Evolutionary conservation across 1,284 basidiomycete genomes (phyloP), one percentile per base, ranked within the genome.

Genomic region (Moniliophthora roreri): DNA sequence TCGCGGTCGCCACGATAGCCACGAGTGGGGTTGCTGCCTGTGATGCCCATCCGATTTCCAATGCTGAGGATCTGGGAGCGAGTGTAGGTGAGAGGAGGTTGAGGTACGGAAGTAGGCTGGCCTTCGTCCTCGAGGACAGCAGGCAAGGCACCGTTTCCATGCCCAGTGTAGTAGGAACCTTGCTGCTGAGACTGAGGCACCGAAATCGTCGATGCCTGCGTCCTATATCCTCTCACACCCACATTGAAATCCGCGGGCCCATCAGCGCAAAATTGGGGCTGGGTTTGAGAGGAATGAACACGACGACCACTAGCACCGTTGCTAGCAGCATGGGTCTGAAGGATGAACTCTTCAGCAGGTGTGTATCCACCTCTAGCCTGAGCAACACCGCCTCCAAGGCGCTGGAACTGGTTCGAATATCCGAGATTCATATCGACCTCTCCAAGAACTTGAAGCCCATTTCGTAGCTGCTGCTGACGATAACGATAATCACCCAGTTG

Each of bases 341-440:
- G 74, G 47, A 89, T 80, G 56, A 81, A 77, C 63, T 85, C 84
- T 62, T 88, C 84, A 0, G 84, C 73, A 1, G 82, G 73, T 0
- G 87, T 89, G 58, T 83, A 88, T 1, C 86, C 87, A 16, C 78
- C 77, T 26, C 67, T 65, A n/a, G 77, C 73, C 48, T 74, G 75
- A 47, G 54, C 68, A 64, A 37, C 70, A 68, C 51, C 54, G 42
- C 52, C 42, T 15, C 53, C 48, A 8, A 41, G 52, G 20, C 24
- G 46, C n/a, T 44, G 49, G 36, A 41, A 47, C 11, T 35, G 38
- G n/a, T 50, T 23, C 15, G 48, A 23, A 24, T 51, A 51, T 16
- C 42, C 51, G n/a, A 54, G 45, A 20, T 59, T 56, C 15, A 53
- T 32, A 45, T 53, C 49, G 15, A 51, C 53, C 36, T 55, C 52